Base-by-base conservation (phyloP, 306 rosid genomes). In the Astragalus membranaceus region DNA sequence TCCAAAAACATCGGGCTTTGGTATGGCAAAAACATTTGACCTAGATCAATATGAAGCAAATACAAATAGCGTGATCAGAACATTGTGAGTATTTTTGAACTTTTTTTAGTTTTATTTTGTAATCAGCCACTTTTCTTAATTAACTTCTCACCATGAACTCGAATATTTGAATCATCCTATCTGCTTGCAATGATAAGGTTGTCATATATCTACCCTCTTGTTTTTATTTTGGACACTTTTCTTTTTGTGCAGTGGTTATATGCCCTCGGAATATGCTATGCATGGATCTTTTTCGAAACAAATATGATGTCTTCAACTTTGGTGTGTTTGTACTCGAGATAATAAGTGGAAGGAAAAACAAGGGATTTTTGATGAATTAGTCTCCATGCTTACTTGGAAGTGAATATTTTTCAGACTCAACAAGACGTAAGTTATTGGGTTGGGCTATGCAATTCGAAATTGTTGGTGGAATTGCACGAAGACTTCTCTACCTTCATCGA, bases 1-100 rank as follows among this genome's bases (percentile, higher is more conserved):
- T 13, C 85, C 88, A 2, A 82, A 82, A 73, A 80, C 83, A 51
- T 82, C 86, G 1, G 89, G 85, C 39, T 87, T 85, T 52, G 86
- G 92, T 43, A 12, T 80, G 0, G 89, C 89, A 1, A 72, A 87
- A 32, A 73, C 68, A 30, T 81, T 83, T 12, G 78, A 85, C 10
- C 65, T 73, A 36, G 89, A 85, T 52, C 86, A 82, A 33, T 72
- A 29, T 15, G 83, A 67, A 10, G 86, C 71, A 17, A 87, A 75
- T 15, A 87, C 89, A 3, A 78, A 32, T 7, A 76, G 82, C 50
- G 82, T 85, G 8, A 75, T 74, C 9, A 89, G 89, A 54, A 87
- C 92, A 46, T 81, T 62, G 89, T 87, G 67, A 74, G 86, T n/a
- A 48, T 61, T 9, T 68, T 5, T n/a, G 1, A 46, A 46, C 1